A percentile compares a stretch with the other conserved stretches of the same genome.
Conservation (phyloP, 148 eudicot species). For the Arctostaphylos glauca region DNA sequence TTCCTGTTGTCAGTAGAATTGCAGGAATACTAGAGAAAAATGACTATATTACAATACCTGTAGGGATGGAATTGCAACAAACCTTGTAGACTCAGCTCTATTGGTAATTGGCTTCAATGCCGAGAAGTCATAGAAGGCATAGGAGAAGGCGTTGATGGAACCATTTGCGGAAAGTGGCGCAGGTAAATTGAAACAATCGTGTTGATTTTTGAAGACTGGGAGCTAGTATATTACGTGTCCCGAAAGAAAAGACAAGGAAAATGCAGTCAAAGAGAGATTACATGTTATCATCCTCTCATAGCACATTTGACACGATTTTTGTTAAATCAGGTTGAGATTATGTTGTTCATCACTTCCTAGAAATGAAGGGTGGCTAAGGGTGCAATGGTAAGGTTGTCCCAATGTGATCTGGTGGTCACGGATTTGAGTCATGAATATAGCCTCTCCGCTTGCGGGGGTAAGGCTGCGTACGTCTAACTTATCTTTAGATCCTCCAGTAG, state of each 20-base stretch:
- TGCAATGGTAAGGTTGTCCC: too few relatives aligned
- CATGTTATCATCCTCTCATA: background rate
- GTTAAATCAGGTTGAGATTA: too few relatives aligned
- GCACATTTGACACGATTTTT: too few relatives aligned
- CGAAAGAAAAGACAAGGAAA: background rate
- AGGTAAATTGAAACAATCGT: constrained; percentile 45
- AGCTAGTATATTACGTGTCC: background rate
- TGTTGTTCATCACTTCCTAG: too few relatives aligned
- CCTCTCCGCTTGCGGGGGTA: too few relatives aligned
- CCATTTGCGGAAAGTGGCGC: constrained; percentile 94
- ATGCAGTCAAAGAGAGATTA: background rate
- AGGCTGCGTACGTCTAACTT: too few relatives aligned
- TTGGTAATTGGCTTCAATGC: constrained; percentile 96
- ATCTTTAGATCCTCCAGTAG: too few relatives aligned
- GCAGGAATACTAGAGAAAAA: constrained; percentile 1
- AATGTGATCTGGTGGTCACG: too few relatives aligned
- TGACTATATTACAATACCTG: constrained; percentile 17
- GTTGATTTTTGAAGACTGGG: background rate
- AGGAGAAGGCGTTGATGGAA: constrained; percentile 63
- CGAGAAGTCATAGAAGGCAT: constrained; percentile 52
- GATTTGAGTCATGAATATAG: too few relatives aligned
- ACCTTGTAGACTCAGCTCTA: constrained; percentile 45
- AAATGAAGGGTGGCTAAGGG: too few relatives aligned
- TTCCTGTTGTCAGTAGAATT: constrained; percentile 13
- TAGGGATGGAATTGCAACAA: constrained; percentile 45